phyloP scores from a whole-genome alignment of 225 moss, liverwort and hornwort genomes.

The Straminergon stramineum region DNA sequence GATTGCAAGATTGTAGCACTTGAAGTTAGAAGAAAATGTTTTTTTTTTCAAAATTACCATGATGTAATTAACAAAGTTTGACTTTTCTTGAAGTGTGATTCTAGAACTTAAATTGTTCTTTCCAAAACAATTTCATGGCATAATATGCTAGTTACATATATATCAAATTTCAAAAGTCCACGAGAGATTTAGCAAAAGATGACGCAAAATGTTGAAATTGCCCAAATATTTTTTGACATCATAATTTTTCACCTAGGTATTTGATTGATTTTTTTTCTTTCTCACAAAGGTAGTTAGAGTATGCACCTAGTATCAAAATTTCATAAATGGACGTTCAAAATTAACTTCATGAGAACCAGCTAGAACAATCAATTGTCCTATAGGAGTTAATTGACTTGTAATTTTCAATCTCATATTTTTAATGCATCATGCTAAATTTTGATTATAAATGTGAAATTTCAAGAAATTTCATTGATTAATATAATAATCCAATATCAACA shows the following conservation, averaged over 20 bases:
- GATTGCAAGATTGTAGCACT: not conserved
- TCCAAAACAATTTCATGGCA: accelerated
- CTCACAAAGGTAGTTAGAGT: accelerated
- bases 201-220: not conserved
- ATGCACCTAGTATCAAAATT: not conserved
- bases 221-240: accelerated
- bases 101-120: not conserved
- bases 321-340: accelerated
- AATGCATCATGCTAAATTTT: not conserved
- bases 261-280: accelerated
- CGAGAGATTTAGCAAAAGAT: not conserved
- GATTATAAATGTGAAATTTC: not conserved
- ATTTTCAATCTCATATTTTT: not conserved
- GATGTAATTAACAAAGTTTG: not conserved
- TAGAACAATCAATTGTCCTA: not conserved
- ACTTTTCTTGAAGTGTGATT: not conserved
- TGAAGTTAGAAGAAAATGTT: not conserved
- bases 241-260: not conserved
- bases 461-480: not conserved
- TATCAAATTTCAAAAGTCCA: not conserved
- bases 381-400: not conserved
- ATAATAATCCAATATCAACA: not conserved
- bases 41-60: not conserved
- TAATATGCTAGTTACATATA: not conserved
- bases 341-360: not conserved